Evolutionary conservation across 371 early-diverging fungal species (phyloP).

Genomic region (Chytridium lagenaria): DNA sequence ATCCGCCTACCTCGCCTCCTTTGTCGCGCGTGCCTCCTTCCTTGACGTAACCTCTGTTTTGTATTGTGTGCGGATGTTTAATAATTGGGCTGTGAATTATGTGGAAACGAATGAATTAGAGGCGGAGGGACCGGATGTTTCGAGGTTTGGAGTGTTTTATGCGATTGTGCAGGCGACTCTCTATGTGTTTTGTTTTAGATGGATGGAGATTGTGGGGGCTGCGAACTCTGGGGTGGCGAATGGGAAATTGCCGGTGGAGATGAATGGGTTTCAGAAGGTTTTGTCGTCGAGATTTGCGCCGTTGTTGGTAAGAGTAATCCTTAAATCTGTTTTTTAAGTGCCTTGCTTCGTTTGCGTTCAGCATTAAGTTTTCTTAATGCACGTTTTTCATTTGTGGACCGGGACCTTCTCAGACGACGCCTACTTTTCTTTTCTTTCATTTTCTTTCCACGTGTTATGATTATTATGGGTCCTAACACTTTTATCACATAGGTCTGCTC

Average conservation of each 20-base stretch:
- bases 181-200: conserved; percentile 66
- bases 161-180: conserved; percentile 86
- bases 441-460: background rate
- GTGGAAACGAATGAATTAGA: conserved; percentile 68
- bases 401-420: too few species aligned
- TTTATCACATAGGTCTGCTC: conserved; percentile 66
- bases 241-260: conserved; percentile 57
- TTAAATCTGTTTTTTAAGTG: background rate
- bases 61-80: conserved; percentile 68
- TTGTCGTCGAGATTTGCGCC: conserved; percentile 85
- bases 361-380: too few species aligned
- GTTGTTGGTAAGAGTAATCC: background rate
- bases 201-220: conserved; percentile 30
- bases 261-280: conserved; percentile 74
- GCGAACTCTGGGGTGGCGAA: conserved; percentile 48
- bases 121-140: conserved; percentile 28
- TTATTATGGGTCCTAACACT: background rate
- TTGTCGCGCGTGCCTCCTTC: conserved; percentile 88
- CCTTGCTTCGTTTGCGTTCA: too few species aligned
- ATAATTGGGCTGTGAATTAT: conserved; percentile 71
- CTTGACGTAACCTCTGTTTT: conserved; percentile 67
- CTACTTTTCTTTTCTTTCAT: background rate
- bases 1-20: conserved; percentile 84
- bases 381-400: too few species aligned
- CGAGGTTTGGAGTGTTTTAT: conserved; percentile 67